phyloP scores from a whole-genome alignment of 257 asterid species.

The Phtheirospermum japonicum region DNA sequence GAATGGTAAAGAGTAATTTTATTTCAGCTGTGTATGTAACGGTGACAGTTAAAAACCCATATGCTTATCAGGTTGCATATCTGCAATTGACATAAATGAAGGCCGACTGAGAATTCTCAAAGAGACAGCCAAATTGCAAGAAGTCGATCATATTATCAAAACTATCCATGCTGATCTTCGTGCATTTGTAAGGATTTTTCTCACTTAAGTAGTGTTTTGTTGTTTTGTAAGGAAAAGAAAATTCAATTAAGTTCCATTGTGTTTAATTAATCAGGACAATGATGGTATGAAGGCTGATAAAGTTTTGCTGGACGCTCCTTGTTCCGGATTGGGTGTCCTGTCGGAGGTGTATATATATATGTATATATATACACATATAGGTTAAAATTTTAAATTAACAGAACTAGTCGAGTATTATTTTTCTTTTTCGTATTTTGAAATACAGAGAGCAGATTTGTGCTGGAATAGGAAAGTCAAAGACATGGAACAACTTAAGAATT shows the following conservation, averaged over 20 bases:
- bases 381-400: no score
- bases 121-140: slow-evolving; percentile 79
- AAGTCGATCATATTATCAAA: slow-evolving; percentile 53
- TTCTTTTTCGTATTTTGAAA: slow-evolving; percentile 23
- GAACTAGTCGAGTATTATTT: slow-evolving; percentile 15
- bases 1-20: not conserved
- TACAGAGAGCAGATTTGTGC: slow-evolving; percentile 91
- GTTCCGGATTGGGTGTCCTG: slow-evolving; percentile 95
- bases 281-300: slow-evolving; percentile 55
- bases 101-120: slow-evolving; percentile 87
- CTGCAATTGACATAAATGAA: slow-evolving; percentile 73
- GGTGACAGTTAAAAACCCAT: slow-evolving; percentile 14
- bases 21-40: slow-evolving; percentile 10
- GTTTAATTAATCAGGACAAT: slow-evolving; percentile 40
- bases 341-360: slow-evolving; percentile 81
- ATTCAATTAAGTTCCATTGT: slow-evolving; percentile 1
- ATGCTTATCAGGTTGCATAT: slow-evolving; percentile 55
- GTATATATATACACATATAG: no score
- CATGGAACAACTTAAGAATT: slow-evolving; percentile 68
- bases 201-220: no score
- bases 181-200: slow-evolving; percentile 47
- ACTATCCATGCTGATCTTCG: slow-evolving; percentile 72
- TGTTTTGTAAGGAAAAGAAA: slow-evolving; percentile 3
- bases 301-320: slow-evolving; percentile 94
- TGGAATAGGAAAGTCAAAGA: slow-evolving; percentile 89